Evolutionary conservation across 768 basidiomycete genomes (phyloP), one percentile per base, ranked within the genome.

Genomic region (Trametes sanguinea): DNA sequence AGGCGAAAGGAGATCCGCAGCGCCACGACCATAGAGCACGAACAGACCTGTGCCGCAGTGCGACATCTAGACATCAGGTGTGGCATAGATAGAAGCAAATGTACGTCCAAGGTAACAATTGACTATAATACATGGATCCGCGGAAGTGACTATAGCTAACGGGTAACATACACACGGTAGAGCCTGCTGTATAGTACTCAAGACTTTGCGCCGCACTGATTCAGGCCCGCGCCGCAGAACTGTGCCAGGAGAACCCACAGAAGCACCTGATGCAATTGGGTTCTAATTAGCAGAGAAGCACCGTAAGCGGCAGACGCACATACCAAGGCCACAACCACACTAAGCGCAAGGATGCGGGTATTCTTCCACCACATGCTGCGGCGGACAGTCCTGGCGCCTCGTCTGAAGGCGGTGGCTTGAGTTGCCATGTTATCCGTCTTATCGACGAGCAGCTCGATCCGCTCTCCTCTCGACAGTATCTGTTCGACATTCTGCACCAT

Each of bases 401-500:
- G 78, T 48, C 94, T 78, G 77, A 99, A 99, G 6, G 93, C 94
- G 3, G 92, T 92, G 4, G 96, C 94, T 74, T 98, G 95, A 9
- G 87, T 89, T 6, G 92, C 90, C 87, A 99, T 92, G 57, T 83
- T 90, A 72, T 98, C 95, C 32, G 97, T 99, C 81, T 97, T 97
- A 78, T 98, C 94, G 33, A 98, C 92, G 54, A 99, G 83, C 16
- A 98, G 81, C 73, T 98, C 96, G 67, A 99, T 93, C 55, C 97
- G 83, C 75, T 99, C 97, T 27, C 97, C 97, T 40, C 97, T 83
- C 55, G 85, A 89, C 44, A 99, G 84, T 65, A 98, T 96, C 73
- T 95, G 92, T 76, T 98, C 94, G 65, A 98, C 95, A 73, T 98
- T 98, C 75, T 98, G 92, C 53, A 98, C 95, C 95, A 97, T 96